Evolutionary conservation across 768 basidiomycete genomes (phyloP).

Genomic region (Serendipita sp.): DNA sequence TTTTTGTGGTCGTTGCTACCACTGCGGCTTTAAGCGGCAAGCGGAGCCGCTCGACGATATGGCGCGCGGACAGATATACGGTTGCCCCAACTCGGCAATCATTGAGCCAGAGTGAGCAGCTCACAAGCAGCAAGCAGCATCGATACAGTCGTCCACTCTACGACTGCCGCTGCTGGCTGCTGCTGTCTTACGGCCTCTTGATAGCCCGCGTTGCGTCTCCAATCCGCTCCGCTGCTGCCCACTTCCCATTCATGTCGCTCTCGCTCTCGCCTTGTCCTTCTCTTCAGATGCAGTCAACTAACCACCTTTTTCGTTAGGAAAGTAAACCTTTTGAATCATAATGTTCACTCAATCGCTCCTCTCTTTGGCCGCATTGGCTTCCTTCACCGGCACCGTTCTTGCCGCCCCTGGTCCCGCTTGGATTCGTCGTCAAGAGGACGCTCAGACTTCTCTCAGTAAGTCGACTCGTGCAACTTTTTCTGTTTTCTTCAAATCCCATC

Average conservation of each 20-base stretch:
- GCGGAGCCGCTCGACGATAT: too few species aligned
- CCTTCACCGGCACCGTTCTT: neutral
- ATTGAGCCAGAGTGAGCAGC: neutral
- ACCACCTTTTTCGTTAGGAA: neutral
- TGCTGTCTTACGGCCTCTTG: too few species aligned
- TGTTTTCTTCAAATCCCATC: too few species aligned
- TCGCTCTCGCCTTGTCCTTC: neutral
- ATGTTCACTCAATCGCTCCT: neutral
- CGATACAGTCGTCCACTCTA: too few species aligned
- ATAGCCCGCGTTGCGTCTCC: too few species aligned
- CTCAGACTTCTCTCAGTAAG: slow-evolving; percentile 31
- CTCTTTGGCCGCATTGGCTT: neutral
- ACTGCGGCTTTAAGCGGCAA: too few species aligned
- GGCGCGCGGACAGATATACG: too few species aligned
- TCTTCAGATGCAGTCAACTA: neutral
- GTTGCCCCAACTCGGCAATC: neutral
- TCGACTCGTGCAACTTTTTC: neutral
- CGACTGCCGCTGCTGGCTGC: too few species aligned
- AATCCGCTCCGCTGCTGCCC: too few species aligned
- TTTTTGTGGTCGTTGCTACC: too few species aligned
- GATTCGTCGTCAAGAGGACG: slow-evolving; percentile 17
- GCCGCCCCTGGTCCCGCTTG: slow-evolving; percentile 2
- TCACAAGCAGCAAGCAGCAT: too few species aligned
- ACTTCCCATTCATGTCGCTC: neutral
- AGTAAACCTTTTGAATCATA: neutral